These are phyloP conservation scores for Chenopodium formosanum DNA, from an alignment of 148 eudicot genomes.

Conservation along the genomic window DNA sequence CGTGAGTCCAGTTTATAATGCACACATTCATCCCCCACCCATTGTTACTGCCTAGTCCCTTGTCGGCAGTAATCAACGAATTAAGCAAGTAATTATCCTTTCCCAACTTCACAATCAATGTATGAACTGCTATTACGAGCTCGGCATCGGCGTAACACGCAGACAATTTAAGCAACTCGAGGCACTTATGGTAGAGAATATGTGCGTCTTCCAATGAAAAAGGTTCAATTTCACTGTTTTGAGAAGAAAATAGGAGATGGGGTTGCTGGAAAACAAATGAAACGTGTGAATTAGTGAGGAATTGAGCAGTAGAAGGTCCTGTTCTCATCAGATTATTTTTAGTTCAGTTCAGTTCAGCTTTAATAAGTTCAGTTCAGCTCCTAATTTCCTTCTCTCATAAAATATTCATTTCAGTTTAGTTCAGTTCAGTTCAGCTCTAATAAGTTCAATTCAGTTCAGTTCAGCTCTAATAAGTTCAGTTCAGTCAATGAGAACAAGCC, in stretches of 20 bases:
- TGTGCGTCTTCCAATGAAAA: conserved; percentile 18
- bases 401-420: no score
- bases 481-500: no score
- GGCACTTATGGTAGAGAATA: conserved; percentile 26
- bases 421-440: no score
- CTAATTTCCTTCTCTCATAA: no score
- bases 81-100: conserved; percentile 41
- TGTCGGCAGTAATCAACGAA: conserved; percentile 41
- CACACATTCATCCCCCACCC: no score
- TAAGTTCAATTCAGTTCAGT: no score
- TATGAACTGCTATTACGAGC: conserved; percentile 54
- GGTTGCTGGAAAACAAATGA: conserved; percentile 20
- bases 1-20: no score
- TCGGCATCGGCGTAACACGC: conserved; percentile 39
- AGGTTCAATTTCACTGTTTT: neutral
- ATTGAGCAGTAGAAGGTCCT: conserved; percentile 26
- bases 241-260: conserved; percentile 26
- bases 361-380: no score
- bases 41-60: no score
- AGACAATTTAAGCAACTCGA: conserved; percentile 48
- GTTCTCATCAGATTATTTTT: no score
- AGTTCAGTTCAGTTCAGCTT: no score
- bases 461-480: no score
- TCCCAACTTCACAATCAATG: conserved; percentile 59
- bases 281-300: conserved; percentile 33